These are phyloP conservation scores for Fraxinus albicans DNA, from an alignment of 305 asterid species.

Conservation along the genomic window DNA sequence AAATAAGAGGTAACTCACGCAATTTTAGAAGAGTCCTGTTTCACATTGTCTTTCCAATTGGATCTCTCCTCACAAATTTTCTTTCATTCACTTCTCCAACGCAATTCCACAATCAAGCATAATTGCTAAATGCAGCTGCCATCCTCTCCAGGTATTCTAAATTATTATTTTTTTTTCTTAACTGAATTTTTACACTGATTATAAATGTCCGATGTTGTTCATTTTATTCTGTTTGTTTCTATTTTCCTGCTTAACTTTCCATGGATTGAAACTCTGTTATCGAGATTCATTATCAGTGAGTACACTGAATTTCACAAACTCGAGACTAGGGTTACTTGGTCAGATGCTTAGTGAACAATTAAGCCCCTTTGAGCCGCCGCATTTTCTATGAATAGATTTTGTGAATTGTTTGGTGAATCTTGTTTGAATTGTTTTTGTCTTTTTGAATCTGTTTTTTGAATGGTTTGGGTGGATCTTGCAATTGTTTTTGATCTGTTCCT, in stretches of 20 bases:
- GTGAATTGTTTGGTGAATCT: too few species aligned
- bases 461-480: too few species aligned
- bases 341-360: not conserved
- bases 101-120: not conserved
- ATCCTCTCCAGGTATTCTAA: not conserved
- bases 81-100: not conserved
- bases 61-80: not conserved
- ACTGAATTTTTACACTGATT: not conserved
- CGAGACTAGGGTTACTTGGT: not conserved
- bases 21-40: too few species aligned
- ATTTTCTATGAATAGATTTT: too few species aligned
- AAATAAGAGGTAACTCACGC: too few species aligned
- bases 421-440: too few species aligned
- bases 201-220: not conserved
- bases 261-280: not conserved
- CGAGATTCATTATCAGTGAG: not conserved
- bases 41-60: not conserved
- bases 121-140: not conserved
- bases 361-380: too few species aligned
- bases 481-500: too few species aligned
- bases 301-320: not conserved
- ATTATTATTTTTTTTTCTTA: not conserved
- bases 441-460: too few species aligned
- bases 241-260: not conserved
- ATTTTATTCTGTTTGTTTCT: not conserved